Base-by-base conservation (phyloP, 2,329 filamentous ascomycete species). In the Chrysoporthe cubensis region DNA sequence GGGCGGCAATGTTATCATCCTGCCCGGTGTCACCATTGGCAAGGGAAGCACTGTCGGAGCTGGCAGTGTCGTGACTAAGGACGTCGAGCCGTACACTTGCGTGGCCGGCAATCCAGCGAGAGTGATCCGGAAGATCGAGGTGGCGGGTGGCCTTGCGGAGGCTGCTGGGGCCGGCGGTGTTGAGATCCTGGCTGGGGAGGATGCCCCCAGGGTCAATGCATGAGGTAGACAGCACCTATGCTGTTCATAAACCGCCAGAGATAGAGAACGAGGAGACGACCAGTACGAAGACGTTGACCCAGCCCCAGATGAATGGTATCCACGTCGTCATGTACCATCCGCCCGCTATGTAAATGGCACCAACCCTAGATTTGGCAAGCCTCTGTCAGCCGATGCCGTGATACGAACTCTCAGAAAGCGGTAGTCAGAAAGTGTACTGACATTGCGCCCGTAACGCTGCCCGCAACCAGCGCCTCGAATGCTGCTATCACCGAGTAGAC, bases 251-350 rank as follows among this genome's bases (percentile, higher is more conserved):
- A 50, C 92, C 94, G 61, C 94, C 93, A 76, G 96, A 93, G 63
- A 97, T 94, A n/a, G 93, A 92, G 77, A 97, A 97, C 4, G 93
- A 96, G 5, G 93, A 96, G 70, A 97, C 83, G 62, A 97, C 88
- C 58, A 97, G 82, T 42, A 96, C 86, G 59, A 97, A 78, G 11
- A 95, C 89, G 77, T 93, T 97, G 77, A 95, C 91, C 75, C 92
- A 85, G 0, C 89, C 92, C 94, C 94, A 97, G 32, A 94, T 86
- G 75, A 96, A 91, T 0, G 94, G 94, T 63, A 97, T 92, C 94
- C 94, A 97, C 0, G 94, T 97, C 58, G 93, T 95, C 93, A 97
- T 96, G 74, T 89, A 85, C 76, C 95, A 97, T 78, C 91, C 93
- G 56, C 93, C 94, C 2, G 91, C 87, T 73, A 89, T 87, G 76